Base-by-base conservation (phyloP, 306 rosid genomes). In the Cicer cuneatum region DNA sequence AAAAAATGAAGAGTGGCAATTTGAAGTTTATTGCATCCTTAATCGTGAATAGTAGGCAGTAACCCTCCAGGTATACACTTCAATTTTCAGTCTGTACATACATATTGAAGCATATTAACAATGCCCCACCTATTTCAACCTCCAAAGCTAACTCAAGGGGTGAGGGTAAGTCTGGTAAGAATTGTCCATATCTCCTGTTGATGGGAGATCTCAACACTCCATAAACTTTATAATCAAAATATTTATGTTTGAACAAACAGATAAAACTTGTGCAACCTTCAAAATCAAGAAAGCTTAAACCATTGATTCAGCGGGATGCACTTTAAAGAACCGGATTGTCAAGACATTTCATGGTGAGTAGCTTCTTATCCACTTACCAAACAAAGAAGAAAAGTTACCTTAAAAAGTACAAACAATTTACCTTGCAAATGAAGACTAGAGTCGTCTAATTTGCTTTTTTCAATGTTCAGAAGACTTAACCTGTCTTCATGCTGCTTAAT, bases 401-500 rank as follows among this genome's bases (percentile, higher is more conserved):
- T 68, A 8, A 40, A 62, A 80, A 13, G 58, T 51, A 73, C 45
- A 8, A 37, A 53, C 38, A 65, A 66, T 21, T 39, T 92, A 94
- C 99, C 97, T 89, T 90, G 89, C 86, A 88, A 69, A 79, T 92
- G 86, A 57, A 85, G 80, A 82, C 92, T 87, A 71, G 88, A 69
- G n/a, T 90, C 90, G 0, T 94, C 93, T 15, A 90, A 74, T 78
- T 92, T 89, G 80, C 29, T 80, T 54, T 62, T 90, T 80, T 90
- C 87, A 64, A 84, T 67, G 62, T 81, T 88, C 62, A 94, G 76
- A 77, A 58, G 69, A 66, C 66, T 81, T 48, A 92, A 15, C 81
- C 61, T 85, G 43, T 90, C 97, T 72, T 94, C 99, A 8, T 89
- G 96, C 80, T 85, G 84, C 80, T 90, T 92, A 49, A 94, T 87